Base-by-base conservation (phyloP, 441 rosid genomes). In the Pelargonium cotyledonis region DNA sequence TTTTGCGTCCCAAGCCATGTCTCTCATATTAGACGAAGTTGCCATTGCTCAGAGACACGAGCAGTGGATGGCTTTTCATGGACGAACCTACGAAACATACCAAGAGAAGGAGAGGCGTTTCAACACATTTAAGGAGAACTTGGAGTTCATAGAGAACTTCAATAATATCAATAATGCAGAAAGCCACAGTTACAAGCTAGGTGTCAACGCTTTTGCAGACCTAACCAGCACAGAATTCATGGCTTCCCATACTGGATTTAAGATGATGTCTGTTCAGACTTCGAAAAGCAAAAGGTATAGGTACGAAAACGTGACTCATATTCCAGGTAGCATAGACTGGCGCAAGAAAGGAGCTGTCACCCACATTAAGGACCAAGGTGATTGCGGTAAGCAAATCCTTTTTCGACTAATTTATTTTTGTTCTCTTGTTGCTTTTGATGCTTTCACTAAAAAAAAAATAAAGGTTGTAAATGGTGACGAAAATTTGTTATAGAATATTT, bases 51-150 rank as follows among this genome's bases (percentile, higher is more conserved):
- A 47, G 21, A 15, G 35, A 61, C 67, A 68, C 26, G 64, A 57
- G 65, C 68, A 62, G 16, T 75, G 74, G 74, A 62, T 75, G 71
- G 65, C 18, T 29, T 2, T 11, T 8, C 16, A 5, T 8, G 70
- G 26, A 21, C 41, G 73, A 43, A 60, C 8, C 61, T 76, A 72
- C 23, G 0, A 18, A 67, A 7, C 70, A 68, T 11, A 57, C 47
- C 41, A n/a, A 11, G 81, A 78, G 61, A 61, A 75, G 67, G 68
- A 61, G 11, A 69, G 2, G 63, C 78, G 76, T 1, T 72, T 63
- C 3, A 31, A 53, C 21, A 75, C 72, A 14, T 78, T 78, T 69
- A 63, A 63, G 68, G 41, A 9, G 40, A 75, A 75, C 29, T 6
- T 66, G 47, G 31, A 63, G 15, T 78, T 16, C n/a, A 62, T 75